Base-by-base conservation (phyloP, 768 basidiomycete species). In the Leucocoprinus leucothites region DNA sequence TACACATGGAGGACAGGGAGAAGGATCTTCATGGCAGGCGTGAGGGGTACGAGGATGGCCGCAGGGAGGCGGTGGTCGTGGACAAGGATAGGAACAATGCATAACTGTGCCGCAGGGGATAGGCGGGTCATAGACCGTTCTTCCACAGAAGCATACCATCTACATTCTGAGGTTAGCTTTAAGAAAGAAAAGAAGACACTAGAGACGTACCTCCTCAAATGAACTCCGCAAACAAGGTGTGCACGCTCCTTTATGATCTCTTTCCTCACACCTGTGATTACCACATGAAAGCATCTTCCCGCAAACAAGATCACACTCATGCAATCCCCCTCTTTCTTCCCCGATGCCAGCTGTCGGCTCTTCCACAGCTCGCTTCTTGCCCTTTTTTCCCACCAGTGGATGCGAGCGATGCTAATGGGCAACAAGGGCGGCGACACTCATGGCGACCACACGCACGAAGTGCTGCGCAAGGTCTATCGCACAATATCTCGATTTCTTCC, bases 41-140 rank as follows among this genome's bases (percentile, higher is more conserved):
- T 98, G 97, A 0, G 79, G 78, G 0, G 84, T 78, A 57, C 80
- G 81, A 0, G 88, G 82, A 63, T 98, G 97, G 0, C 94, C 95
- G 62, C 97, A 99, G 0, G 80, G 63, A 0, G 86, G 86, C 1
- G 82, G 69, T 1, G 86, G 84, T 0, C 77, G 70, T 1, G 81
- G 74, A 68, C 97, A 99, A 0, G 90, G 93, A 69, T 88, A 90
- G 1, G 74, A 70, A 64, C 97, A 99, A 35, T 73, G 69, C 60
- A 99, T 83, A 24, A 71, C 72, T 0, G 89, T 94, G 14, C 91
- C 93, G 61, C 96, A 98, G 0, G 87, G 82, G 35, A 97, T 85
- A 0, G 95, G 95, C 0, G 95, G 95, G 31, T 94, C 87, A 19
- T 94, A 71, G 14, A 91, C 78, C 1, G 94, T 98, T n/a, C 84